Evolutionary conservation across 2,329 filamentous ascomycete genomes (phyloP).

Genomic region (Sarocladiaceae sp.): DNA sequence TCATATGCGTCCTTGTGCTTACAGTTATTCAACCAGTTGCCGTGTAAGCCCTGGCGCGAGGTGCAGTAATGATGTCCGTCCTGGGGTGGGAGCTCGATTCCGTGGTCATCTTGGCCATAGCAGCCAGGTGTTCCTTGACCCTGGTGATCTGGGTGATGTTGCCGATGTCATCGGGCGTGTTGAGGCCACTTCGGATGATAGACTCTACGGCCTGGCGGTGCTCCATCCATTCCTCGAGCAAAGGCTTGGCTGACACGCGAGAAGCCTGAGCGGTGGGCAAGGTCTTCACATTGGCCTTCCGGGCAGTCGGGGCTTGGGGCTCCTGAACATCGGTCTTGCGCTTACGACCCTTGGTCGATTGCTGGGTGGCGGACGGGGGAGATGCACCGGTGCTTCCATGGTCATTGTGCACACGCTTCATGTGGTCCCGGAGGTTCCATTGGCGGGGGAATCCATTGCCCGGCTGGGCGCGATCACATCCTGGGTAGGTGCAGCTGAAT

Average conservation of each 20-base stretch:
- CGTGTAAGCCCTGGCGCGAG: constrained; percentile 19
- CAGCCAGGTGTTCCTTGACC: constrained; percentile 44
- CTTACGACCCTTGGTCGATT: constrained; percentile 49
- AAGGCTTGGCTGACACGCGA: constrained; percentile 31
- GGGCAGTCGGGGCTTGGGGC: constrained; percentile 31
- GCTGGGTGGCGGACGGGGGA: constrained; percentile 28
- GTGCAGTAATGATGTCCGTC: constrained; percentile 16
- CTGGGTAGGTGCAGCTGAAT: constrained; percentile 81
- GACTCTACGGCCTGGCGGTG: constrained; percentile 60
- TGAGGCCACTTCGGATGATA: constrained; percentile 44
- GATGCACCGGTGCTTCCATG: constrained; percentile 40
- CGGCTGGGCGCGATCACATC: constrained; percentile 76
- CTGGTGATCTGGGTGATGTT: constrained; percentile 50
- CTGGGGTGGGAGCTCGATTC: constrained; percentile 22
- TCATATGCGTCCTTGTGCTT: too few relatives aligned
- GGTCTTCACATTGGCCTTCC: constrained; percentile 45
- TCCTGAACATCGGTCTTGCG: constrained; percentile 51
- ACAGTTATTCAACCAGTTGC: constrained; percentile 26
- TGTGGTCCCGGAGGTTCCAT: constrained; percentile 96
- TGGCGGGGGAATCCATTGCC: constrained; percentile 91
- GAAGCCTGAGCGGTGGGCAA: constrained; percentile 28
- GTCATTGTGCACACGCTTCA: constrained; percentile 86
- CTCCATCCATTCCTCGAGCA: constrained; percentile 54
- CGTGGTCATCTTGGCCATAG: constrained; percentile 46
- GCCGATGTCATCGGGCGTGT: constrained; percentile 46